These are phyloP conservation scores for Eremochloa ophiuroides DNA, from an alignment of 176 grass and related monocot genomes.

Conservation along the genomic window DNA sequence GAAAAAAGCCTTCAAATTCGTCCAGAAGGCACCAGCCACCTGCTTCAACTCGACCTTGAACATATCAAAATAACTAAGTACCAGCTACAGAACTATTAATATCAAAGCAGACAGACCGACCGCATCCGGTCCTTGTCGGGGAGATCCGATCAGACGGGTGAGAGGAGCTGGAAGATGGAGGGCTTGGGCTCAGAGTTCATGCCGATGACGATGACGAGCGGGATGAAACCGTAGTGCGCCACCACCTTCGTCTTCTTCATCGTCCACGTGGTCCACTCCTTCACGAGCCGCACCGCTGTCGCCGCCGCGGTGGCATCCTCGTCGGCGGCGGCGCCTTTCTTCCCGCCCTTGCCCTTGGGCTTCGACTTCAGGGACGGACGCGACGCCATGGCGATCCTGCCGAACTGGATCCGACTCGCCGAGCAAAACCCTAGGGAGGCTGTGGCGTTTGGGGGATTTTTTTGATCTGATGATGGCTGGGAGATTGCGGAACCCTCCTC, in stretches of 20 bases:
- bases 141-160: conserved; percentile 49
- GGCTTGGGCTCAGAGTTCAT: conserved; percentile 87
- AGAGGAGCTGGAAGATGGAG: conserved; percentile 53
- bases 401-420: neutral
- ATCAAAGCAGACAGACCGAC: conserved; percentile 4
- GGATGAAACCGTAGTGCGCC: conserved; percentile 89
- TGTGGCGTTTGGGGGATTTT: neutral
- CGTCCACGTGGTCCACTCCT: conserved; percentile 84
- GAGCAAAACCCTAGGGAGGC: conserved; percentile 42
- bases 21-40: neutral
- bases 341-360: conserved; percentile 39
- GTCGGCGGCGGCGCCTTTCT: conserved; percentile 22
- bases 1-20: neutral
- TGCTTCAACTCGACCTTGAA: neutral
- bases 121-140: neutral
- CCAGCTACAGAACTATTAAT: neutral
- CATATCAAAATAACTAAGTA: neutral
- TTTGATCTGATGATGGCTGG: neutral
- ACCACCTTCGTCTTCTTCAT: conserved; percentile 83
- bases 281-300: conserved; percentile 34
- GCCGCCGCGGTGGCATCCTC: conserved; percentile 21
- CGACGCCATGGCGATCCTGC: conserved; percentile 38
- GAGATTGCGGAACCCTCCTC: neutral
- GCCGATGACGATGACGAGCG: conserved; percentile 78
- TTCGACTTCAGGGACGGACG: conserved; percentile 44